Percentiles rank a stretch among this genome's conserved stretches.
These are phyloP conservation scores for Trichoderma sp. DNA, from an alignment of 2,329 filamentous ascomycete genomes.

Conservation along the genomic window DNA sequence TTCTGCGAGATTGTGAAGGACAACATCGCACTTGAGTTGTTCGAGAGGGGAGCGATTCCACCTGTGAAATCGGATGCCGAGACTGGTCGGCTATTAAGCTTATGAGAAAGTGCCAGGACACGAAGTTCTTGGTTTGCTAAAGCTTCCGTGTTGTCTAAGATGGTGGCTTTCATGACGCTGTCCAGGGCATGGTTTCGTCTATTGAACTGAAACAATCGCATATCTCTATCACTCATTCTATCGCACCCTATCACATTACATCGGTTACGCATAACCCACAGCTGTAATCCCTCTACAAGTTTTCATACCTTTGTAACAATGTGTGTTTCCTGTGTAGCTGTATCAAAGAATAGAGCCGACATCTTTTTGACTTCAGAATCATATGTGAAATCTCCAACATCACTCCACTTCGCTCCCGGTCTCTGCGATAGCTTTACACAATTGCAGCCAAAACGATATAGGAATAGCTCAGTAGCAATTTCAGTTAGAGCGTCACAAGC, in stretches of 20 bases:
- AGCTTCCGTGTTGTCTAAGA: conserved; percentile 64
- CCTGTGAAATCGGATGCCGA: conserved; percentile 32
- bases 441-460: conserved; percentile 50
- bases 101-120: conserved; percentile 60
- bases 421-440: conserved; percentile 33
- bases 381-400: conserved; percentile 55
- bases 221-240: conserved; percentile 61
- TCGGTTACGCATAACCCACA: not conserved
- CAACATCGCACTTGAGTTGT: no score
- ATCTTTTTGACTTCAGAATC: conserved; percentile 59
- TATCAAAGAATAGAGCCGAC: conserved; percentile 51
- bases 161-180: conserved; percentile 44
- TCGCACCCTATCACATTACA: conserved; percentile 46
- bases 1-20: conserved; percentile 63
- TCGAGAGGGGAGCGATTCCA: conserved; percentile 21
- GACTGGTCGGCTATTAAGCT: conserved; percentile 15
- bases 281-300: accelerated
- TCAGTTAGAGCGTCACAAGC: conserved; percentile 52
- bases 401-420: conserved; percentile 33
- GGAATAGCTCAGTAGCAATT: conserved; percentile 58
- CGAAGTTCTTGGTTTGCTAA: conserved; percentile 64
- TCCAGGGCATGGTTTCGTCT: conserved; percentile 36
- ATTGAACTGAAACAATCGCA: conserved; percentile 51
- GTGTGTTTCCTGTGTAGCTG: conserved; percentile 32
- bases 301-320: conserved; percentile 49